A percentile compares a stretch with the other conserved stretches of the same genome.
phyloP scores from a whole-genome alignment of 768 basidiomycete species.

The Phanerochaete sordida region DNA sequence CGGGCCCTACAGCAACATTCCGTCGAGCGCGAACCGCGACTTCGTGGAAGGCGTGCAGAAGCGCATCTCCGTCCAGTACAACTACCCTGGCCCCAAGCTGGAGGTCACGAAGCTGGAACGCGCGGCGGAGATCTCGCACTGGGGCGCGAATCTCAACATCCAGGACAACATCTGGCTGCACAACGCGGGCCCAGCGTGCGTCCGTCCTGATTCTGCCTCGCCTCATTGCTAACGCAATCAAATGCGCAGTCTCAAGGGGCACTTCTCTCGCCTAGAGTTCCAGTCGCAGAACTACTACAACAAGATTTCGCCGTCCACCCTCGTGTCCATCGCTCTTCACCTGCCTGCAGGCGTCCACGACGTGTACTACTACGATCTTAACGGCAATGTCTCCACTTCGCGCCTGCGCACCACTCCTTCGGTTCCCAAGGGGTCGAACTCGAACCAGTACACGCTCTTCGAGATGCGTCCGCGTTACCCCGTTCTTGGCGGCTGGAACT shows the following conservation, averaged over 20 bases:
- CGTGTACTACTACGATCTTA: conserved; percentile 86
- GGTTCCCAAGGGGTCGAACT: conserved; percentile 50
- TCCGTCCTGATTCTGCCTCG: conserved; percentile 13
- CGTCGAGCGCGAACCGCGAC: conserved; percentile 49
- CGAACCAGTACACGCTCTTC: conserved; percentile 59
- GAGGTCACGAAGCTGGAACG: conserved; percentile 73
- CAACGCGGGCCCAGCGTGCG: conserved; percentile 89
- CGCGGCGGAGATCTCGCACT: conserved; percentile 89
- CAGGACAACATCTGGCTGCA: conserved; percentile 83
- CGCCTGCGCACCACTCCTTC: conserved; percentile 70
- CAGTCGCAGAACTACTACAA: conserved; percentile 74
- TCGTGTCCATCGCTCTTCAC: conserved; percentile 70
- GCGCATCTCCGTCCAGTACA: conserved; percentile 72
- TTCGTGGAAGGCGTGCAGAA: conserved; percentile 65
- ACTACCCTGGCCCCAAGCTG: conserved; percentile 76
- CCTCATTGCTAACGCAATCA: background rate
- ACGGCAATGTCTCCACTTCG: conserved; percentile 97
- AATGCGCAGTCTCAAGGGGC: conserved; percentile 78
- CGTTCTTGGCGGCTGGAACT: conserved; percentile 96
- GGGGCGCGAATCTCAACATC: conserved; percentile 93
- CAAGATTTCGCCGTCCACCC: conserved; percentile 60
- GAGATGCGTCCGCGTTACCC: conserved; percentile 91
- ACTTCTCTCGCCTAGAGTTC: conserved; percentile 90
- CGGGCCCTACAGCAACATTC: conserved; percentile 81
- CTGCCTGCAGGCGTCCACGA: conserved; percentile 82